phyloP scores from a whole-genome alignment of 495 filamentous ascomycete genomes.

The Bacidia gigantensis region DNA sequence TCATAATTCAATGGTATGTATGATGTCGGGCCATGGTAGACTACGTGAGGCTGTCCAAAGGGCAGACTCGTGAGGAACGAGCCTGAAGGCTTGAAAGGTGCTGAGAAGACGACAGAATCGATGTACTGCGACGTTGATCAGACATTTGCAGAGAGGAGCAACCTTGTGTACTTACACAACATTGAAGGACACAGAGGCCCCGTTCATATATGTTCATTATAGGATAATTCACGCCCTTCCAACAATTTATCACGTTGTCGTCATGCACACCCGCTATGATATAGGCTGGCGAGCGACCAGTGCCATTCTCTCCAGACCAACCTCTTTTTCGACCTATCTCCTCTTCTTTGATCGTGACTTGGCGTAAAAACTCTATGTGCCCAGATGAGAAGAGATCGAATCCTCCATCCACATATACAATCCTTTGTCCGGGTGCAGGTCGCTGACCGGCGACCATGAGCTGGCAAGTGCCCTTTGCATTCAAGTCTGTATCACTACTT shows the following conservation, averaged over 20 bases:
- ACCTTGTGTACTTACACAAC: slow-evolving; percentile 44
- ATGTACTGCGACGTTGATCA: slow-evolving; percentile 57
- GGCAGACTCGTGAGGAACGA: slow-evolving; percentile 64
- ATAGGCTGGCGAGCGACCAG: slow-evolving; percentile 68
- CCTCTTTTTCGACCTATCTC: slow-evolving; percentile 45
- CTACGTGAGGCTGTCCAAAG: slow-evolving; percentile 57
- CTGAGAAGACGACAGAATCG: slow-evolving; percentile 72
- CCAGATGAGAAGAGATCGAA: slow-evolving; percentile 96
- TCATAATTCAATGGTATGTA: slow-evolving; percentile 82
- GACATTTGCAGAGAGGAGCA: slow-evolving; percentile 14
- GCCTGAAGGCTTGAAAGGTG: slow-evolving; percentile 69
- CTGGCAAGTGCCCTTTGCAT: neutral
- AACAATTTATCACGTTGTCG: slow-evolving; percentile 83
- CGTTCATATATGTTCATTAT: slow-evolving; percentile 99
- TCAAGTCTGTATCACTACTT: neutral
- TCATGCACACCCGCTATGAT: slow-evolving; percentile 87
- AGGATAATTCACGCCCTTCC: slow-evolving; percentile 95
- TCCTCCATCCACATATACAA: slow-evolving; percentile 91
- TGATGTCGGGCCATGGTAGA: slow-evolving; percentile 90
- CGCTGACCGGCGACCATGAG: slow-evolving; percentile 50
- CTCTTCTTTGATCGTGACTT: slow-evolving; percentile 59
- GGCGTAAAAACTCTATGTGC: slow-evolving; percentile 84
- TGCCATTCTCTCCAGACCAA: slow-evolving; percentile 55
- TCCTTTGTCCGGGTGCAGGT: slow-evolving; percentile 60
- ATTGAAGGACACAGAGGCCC: slow-evolving; percentile 88